phyloP scores from a whole-genome alignment of 257 asterid species.

The Plectranthus barbatus region DNA sequence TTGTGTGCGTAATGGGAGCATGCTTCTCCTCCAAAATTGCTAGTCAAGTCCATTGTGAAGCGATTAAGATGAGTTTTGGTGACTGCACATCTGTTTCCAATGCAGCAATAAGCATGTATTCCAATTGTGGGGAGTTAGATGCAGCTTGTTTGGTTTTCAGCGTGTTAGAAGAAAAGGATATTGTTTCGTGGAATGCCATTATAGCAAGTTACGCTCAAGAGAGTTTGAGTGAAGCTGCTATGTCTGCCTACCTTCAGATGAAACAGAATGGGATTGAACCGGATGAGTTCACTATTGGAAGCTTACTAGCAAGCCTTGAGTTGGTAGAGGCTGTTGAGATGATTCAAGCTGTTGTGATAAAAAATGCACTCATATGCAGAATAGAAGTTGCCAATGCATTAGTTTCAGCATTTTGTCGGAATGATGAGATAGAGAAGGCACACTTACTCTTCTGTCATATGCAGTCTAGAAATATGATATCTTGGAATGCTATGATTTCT shows the following conservation, averaged over 20 bases:
- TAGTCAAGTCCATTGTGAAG: slow-evolving; percentile 51
- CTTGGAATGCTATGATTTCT: slow-evolving; percentile 80
- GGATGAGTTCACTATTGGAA: slow-evolving; percentile 70
- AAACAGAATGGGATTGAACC: slow-evolving; percentile 48
- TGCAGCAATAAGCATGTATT: slow-evolving; percentile 77
- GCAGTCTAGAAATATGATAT: slow-evolving; percentile 55
- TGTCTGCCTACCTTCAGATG: slow-evolving; percentile 41
- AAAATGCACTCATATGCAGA: slow-evolving; percentile 48
- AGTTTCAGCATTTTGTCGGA: slow-evolving; percentile 57
- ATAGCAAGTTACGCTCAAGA: slow-evolving; percentile 54
- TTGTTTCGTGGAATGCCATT: slow-evolving; percentile 71
- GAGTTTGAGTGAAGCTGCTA: slow-evolving; percentile 35
- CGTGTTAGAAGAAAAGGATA: slow-evolving; percentile 41
- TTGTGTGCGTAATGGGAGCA: slow-evolving; percentile 62
- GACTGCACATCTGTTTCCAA: slow-evolving; percentile 51
- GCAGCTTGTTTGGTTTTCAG: slow-evolving; percentile 42
- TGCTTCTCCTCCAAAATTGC: slow-evolving; percentile 33
- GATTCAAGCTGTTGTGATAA: slow-evolving; percentile 48
- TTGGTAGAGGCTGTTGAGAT: slow-evolving; percentile 34
- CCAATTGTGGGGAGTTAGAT: slow-evolving; percentile 38
- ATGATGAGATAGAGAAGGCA: slow-evolving; percentile 39
- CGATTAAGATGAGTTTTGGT: slow-evolving; percentile 43
- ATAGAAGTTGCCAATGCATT: slow-evolving; percentile 70
- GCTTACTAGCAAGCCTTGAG: slow-evolving; percentile 56
- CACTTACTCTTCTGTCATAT: slow-evolving; percentile 34